Evolutionary conservation across 148 eudicot genomes (phyloP).

Genomic region (Cornus florida): DNA sequence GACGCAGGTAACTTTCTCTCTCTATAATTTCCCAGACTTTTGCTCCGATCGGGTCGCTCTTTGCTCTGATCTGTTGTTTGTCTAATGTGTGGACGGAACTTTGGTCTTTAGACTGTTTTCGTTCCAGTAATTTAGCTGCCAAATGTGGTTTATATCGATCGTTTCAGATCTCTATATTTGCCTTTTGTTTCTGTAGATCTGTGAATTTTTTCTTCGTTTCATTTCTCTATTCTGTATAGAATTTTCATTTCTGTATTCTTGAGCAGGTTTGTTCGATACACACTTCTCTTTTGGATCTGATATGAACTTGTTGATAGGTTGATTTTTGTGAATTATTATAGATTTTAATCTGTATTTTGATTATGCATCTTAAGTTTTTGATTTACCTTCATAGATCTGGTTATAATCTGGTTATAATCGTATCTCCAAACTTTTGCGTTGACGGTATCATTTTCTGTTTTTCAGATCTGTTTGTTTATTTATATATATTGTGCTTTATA

Average conservation of each 20-base stretch:
- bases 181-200: background rate
- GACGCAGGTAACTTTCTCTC: background rate
- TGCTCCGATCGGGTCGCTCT: background rate
- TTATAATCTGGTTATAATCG: too few species aligned
- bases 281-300: too few species aligned
- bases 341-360: too few species aligned
- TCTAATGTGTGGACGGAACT: background rate
- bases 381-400: too few species aligned
- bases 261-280: background rate
- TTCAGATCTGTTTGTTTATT: too few species aligned
- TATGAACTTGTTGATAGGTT: background rate
- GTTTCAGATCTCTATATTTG: slow-evolving; percentile 15
- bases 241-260: too few species aligned
- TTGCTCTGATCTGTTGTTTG: background rate
- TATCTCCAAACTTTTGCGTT: too few species aligned
- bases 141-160: background rate
- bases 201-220: background rate
- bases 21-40: background rate
- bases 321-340: too few species aligned
- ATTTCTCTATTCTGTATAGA: background rate
- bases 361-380: too few species aligned
- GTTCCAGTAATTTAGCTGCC: background rate
- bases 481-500: too few species aligned
- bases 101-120: background rate
- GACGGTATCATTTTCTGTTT: too few species aligned